These are phyloP conservation scores for Metrosideros polymorpha DNA, from an alignment of 441 rosid species.

Conservation along the genomic window DNA sequence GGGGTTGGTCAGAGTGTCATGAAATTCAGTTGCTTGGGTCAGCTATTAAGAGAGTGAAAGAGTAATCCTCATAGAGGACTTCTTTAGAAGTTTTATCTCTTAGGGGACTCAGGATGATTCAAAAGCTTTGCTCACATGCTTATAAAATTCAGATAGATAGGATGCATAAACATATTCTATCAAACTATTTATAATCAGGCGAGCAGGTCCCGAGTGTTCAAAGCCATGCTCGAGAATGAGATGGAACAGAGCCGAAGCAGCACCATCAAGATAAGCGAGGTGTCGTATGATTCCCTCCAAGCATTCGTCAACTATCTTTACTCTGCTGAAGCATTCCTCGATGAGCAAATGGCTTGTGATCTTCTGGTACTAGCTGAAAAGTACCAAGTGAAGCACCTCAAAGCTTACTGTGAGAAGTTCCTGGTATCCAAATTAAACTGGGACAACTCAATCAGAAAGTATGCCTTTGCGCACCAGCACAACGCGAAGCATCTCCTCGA, in stretches of 20 bases:
- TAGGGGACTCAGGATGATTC: too few species aligned
- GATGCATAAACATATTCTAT: too few species aligned
- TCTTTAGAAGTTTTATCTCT: too few species aligned
- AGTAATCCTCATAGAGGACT: neutral
- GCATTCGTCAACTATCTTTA: constrained; percentile 59
- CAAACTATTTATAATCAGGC: constrained; percentile 19
- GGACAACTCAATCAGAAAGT: constrained; percentile 64
- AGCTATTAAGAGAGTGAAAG: too few species aligned
- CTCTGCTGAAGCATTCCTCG: constrained; percentile 70
- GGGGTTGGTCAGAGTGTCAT: neutral
- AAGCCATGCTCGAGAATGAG: constrained; percentile 79
- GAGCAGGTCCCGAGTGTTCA: constrained; percentile 70
- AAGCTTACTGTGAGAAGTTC: constrained; percentile 63
- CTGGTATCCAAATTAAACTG: constrained; percentile 57
- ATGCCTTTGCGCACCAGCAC: constrained; percentile 81
- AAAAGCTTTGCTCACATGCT: neutral
- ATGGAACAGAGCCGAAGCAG: constrained; percentile 77
- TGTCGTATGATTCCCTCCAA: constrained; percentile 55
- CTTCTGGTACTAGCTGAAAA: constrained; percentile 74
- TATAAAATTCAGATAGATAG: neutral
- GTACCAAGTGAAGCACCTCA: constrained; percentile 74
- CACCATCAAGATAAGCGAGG: constrained; percentile 63
- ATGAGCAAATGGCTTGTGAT: constrained; percentile 71
- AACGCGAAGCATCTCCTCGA: constrained; percentile 57
- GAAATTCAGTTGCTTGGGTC: neutral